These are phyloP conservation scores for Yarrowia alimentaria DNA, from an alignment of 805 yeast species.

Conservation along the genomic window DNA sequence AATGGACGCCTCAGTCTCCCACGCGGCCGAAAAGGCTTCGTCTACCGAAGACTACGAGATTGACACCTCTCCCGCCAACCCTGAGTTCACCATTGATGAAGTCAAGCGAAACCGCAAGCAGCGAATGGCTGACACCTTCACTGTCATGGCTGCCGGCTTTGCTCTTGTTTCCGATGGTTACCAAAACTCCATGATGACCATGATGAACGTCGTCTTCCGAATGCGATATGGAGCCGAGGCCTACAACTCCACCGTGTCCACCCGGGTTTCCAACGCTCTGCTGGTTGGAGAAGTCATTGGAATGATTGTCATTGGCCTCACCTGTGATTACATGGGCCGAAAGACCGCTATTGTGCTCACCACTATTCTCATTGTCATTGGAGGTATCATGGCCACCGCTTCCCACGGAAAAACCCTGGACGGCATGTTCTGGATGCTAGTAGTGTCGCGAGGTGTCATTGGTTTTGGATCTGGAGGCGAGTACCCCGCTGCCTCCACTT, in stretches of 20 bases:
- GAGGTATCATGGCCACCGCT: constrained; percentile 66
- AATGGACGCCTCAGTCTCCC: too few species aligned
- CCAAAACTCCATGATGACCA: constrained; percentile 71
- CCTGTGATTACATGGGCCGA: constrained; percentile 65
- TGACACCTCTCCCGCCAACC: constrained; percentile 10
- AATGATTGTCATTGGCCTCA: constrained; percentile 61
- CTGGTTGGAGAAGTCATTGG: constrained; percentile 71
- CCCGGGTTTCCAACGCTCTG: constrained; percentile 67
- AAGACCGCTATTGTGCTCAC: constrained; percentile 66
- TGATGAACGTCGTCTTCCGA: constrained; percentile 59
- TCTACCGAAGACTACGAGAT: constrained; percentile 17
- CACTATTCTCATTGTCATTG: constrained; percentile 59
- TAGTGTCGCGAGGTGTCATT: constrained; percentile 68
- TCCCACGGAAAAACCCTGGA: constrained; percentile 57
- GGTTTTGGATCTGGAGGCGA: constrained; percentile 82
- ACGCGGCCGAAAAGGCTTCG: constrained; percentile 2
- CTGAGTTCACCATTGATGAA: constrained; percentile 4
- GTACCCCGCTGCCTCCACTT: constrained; percentile 65
- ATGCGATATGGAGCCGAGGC: constrained; percentile 44
- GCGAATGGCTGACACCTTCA: constrained; percentile 31
- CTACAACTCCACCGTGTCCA: constrained; percentile 51
- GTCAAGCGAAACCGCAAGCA: constrained; percentile 20
- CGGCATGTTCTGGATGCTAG: constrained; percentile 77
- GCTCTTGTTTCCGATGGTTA: constrained; percentile 78
- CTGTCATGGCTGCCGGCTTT: constrained; percentile 66